These are phyloP conservation scores for Candida verbasci DNA, from an alignment of 805 yeast genomes.

Conservation along the genomic window DNA sequence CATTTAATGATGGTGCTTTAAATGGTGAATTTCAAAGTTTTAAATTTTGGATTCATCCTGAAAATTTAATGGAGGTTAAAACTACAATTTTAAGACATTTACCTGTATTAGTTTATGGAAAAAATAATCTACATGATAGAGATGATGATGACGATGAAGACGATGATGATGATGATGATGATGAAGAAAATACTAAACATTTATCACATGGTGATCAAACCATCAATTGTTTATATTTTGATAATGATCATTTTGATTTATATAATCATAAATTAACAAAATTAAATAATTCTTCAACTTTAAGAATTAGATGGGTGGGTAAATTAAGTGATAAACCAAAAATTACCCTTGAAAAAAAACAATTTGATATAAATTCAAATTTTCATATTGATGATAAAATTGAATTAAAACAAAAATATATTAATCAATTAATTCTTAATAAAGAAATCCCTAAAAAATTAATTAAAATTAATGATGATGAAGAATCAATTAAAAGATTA, in stretches of 20 bases:
- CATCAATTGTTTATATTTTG: constrained; percentile 84
- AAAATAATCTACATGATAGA: no score
- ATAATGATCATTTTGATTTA: constrained; percentile 74
- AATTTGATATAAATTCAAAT: constrained; percentile 51
- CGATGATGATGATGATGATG: constrained; percentile 52
- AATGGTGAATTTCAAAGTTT: constrained; percentile 53
- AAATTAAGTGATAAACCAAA: constrained; percentile 72
- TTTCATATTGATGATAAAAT: constrained; percentile 61
- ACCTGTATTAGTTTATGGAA: constrained; percentile 77
- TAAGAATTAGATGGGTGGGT: constrained; percentile 91
- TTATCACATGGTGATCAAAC: constrained; percentile 48
- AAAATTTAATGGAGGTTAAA: constrained; percentile 88
- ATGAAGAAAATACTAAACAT: constrained; percentile 35
- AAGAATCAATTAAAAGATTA: constrained; percentile 45
- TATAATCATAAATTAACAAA: constrained; percentile 81
- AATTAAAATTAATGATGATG: constrained; percentile 57
- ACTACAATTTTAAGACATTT: constrained; percentile 90
- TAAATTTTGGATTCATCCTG: constrained; percentile 97
- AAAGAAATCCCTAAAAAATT: constrained; percentile 44
- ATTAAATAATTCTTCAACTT: constrained; percentile 63
- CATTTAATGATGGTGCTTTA: constrained; percentile 36
- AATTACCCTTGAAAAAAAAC: constrained; percentile 75
- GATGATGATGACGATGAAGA: constrained; percentile 44
- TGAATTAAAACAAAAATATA: constrained; percentile 72
- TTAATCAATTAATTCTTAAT: constrained; percentile 66